These are phyloP conservation scores for Hordeum vulgare DNA, from an alignment of 176 grass and related monocot species.

Conservation along the genomic window DNA sequence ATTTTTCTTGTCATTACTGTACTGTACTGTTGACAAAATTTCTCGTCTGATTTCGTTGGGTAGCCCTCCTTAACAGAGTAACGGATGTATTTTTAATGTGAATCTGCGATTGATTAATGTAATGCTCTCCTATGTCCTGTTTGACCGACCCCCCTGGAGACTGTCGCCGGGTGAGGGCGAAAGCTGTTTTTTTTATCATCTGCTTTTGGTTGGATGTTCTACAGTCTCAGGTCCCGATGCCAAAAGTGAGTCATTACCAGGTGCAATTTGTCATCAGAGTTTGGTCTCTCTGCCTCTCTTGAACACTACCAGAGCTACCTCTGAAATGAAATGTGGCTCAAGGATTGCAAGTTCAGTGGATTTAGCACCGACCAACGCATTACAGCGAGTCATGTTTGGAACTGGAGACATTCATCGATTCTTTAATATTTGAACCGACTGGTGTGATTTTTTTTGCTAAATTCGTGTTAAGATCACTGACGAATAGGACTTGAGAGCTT, in stretches of 20 bases:
- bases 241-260: too few relatives aligned
- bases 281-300: not conserved
- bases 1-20: slow-evolving; percentile 11
- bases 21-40: slow-evolving; percentile 35
- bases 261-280: not conserved
- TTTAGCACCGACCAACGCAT: not conserved
- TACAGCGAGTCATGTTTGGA: not conserved
- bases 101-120: slow-evolving; percentile 48
- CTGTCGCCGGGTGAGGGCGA: not conserved
- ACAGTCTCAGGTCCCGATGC: not conserved
- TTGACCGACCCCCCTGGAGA: not conserved
- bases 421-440: not conserved
- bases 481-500: not conserved
- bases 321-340: not conserved
- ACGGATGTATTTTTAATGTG: slow-evolving; percentile 50
- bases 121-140: slow-evolving; percentile 23
- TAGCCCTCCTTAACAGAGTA: slow-evolving; percentile 39
- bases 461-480: not conserved
- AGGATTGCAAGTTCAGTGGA: not conserved
- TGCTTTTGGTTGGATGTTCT: not conserved
- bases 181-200: not conserved
- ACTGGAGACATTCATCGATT: not conserved
- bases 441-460: too few relatives aligned
- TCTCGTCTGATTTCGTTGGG: slow-evolving; percentile 27
- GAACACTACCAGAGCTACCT: not conserved